Base-by-base conservation (phyloP, 2,329 filamentous ascomycete species). In the Emericellopsis cladophorae region DNA sequence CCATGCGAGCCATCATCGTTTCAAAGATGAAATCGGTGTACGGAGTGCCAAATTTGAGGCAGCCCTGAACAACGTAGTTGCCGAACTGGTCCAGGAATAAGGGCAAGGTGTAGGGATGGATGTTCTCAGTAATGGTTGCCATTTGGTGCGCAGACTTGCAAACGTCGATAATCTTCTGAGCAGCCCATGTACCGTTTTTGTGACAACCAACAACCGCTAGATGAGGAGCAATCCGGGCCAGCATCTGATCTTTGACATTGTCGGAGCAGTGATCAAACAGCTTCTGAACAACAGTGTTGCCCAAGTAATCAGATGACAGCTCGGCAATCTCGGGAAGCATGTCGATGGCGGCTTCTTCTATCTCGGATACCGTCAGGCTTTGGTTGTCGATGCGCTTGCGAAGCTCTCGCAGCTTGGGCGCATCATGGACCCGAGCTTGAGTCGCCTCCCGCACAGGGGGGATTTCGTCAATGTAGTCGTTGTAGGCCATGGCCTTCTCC, bases 211-310 rank as follows among this genome's bases (percentile, higher is more conserved):
- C 95, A 62, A 96, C 89, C 22, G 90, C 88, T 57, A 96, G 75
- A 56, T 95, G 89, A 43, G 90, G 89, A 3, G 84, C 79, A 52
- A 98, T 94, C 55, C 89, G 79, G 12, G 68, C 64, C 43, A 98
- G 69, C 92, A 98, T 96, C 42, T 84, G 22, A 59, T 95, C 88
- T 52, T 93, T 89, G 34, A 90, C 78, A 34, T 79, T 70, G 57
- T 96, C 90, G 0, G 87, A 92, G 66, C 92, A 96, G 64, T 86
- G 87, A 60, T 98, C 90, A 55, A 98, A 98, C 36, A 98, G 70
- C 64, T 98, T 98, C 65, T 98, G 92, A 15, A 98, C 90, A n/a
- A 98, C 92, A 0, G 92, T 98, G 65, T 98, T 98, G 51, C 92
- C 92, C 26, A 98, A 75, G 54, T 98, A 98, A 61, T 98, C 92